A percentile compares a stretch with the other conserved stretches of the same genome.
Conservation (phyloP, 768 basidiomycete species). For the Omphalotus guepiniiformis region DNA sequence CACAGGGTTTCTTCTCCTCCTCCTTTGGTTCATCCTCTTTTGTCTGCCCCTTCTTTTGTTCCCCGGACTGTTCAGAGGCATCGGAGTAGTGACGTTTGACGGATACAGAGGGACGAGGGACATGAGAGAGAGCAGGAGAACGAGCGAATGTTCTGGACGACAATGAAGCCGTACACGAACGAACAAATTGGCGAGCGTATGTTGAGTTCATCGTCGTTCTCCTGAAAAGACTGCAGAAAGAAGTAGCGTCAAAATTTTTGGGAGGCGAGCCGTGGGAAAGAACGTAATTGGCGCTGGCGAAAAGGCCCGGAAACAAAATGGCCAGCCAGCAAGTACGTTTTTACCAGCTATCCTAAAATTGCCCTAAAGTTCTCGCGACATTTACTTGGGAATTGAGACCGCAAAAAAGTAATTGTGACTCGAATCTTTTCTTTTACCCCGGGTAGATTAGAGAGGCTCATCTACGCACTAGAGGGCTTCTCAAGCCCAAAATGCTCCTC, state of each 20-base stretch:
- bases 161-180: conserved; percentile 55
- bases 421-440: no score
- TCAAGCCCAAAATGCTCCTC: no score
- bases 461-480: no score
- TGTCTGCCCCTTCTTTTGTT: conserved; percentile 19
- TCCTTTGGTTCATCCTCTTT: conserved; percentile 22
- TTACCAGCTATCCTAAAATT: no score
- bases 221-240: conserved; percentile 1
- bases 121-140: conserved; percentile 22
- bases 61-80: conserved; percentile 14
- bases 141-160: conserved; percentile 46
- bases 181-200: conserved; percentile 48
- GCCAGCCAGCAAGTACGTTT: no score
- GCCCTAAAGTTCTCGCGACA: no score
- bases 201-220: conserved; percentile 44
- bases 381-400: no score
- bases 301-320: no score
- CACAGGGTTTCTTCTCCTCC: conserved; percentile 21
- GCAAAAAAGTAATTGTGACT: no score
- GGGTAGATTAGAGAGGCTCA: no score
- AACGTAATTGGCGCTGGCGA: no score
- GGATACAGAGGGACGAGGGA: conserved; percentile 22
- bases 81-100: conserved; percentile 57
- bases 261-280: not conserved
- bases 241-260: conserved; percentile 4